phyloP scores from a whole-genome alignment of 805 yeast species.

The Tetrapisispora pingtungensis region DNA sequence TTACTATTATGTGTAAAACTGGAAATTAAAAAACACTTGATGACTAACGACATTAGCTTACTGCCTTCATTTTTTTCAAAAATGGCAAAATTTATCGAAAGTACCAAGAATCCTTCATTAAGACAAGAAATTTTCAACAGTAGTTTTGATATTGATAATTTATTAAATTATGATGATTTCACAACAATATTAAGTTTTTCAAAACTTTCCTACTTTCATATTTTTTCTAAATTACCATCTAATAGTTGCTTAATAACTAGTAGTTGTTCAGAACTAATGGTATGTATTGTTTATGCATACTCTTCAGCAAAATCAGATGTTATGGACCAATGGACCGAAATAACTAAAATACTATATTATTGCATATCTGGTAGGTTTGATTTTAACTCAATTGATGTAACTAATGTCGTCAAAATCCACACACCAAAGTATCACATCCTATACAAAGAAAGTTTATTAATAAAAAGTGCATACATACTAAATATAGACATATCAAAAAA shows the following conservation, averaged over 20 bases:
- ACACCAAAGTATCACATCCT: constrained; percentile 15
- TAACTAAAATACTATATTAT: constrained; percentile 15
- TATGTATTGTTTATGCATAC: constrained; percentile 13
- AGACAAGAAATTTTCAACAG: constrained; percentile 11
- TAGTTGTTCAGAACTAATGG: constrained; percentile 22
- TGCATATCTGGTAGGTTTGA: constrained; percentile 6
- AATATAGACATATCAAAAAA: constrained; percentile 28
- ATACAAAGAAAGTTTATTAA: constrained; percentile 22
- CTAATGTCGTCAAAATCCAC: neutral
- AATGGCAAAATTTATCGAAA: constrained; percentile 17
- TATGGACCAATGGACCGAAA: constrained; percentile 14
- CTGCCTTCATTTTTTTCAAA: constrained; percentile 6
- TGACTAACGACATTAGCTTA: neutral
- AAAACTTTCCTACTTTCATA: constrained; percentile 7
- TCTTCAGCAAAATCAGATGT: constrained; percentile 4
- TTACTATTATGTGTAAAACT: constrained; percentile 9
- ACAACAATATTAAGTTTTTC: constrained; percentile 10
- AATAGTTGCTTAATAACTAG: constrained; percentile 6
- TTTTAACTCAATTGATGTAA: neutral
- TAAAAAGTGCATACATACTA: constrained; percentile 28
- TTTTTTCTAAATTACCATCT: constrained; percentile 9
- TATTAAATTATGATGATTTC: constrained; percentile 6
- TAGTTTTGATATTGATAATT: constrained; percentile 15
- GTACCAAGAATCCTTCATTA: constrained; percentile 5
- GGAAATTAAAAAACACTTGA: constrained; percentile 8